Conservation (phyloP, 2,329 filamentous ascomycete genomes). For the Talaromyces pinophilus region DNA sequence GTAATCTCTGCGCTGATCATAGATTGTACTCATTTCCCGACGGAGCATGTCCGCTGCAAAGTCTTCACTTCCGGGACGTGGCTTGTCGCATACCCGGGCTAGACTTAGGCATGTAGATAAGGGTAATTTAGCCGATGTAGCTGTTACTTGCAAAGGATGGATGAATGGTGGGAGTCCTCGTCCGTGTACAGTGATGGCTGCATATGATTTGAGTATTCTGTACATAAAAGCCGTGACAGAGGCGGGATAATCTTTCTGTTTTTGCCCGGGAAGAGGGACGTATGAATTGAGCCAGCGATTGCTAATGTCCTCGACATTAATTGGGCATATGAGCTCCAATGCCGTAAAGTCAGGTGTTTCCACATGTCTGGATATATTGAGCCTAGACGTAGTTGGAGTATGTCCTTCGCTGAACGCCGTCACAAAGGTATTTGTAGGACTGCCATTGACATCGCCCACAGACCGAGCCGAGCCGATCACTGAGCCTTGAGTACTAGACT, state of each 20-base stretch:
- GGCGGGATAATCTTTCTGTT: conserved; percentile 24
- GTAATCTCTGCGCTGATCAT: conserved; percentile 24
- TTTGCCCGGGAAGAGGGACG: conserved; percentile 27
- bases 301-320: conserved; percentile 30
- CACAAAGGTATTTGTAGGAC: not conserved
- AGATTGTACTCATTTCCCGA: conserved; percentile 29
- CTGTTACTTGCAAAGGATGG: conserved; percentile 28
- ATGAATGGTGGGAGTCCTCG: conserved; percentile 30
- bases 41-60: conserved; percentile 28
- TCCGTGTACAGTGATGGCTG: conserved; percentile 26
- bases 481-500: not conserved
- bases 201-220: conserved; percentile 31
- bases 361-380: not conserved
- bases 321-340: conserved; percentile 26
- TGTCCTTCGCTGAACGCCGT: not conserved
- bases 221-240: conserved; percentile 31
- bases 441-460: not conserved
- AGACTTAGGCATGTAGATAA: conserved; percentile 34
- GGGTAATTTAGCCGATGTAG: conserved; percentile 20
- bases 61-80: conserved; percentile 30
- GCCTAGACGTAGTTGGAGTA: not conserved
- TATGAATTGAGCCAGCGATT: conserved; percentile 34
- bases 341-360: conserved; percentile 22
- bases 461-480: not conserved
- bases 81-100: conserved; percentile 33